Percentiles rank a stretch among this genome's conserved stretches.
These are phyloP conservation scores for Microdochium nivale DNA, from an alignment of 2,329 filamentous ascomycete species.

Conservation along the genomic window DNA sequence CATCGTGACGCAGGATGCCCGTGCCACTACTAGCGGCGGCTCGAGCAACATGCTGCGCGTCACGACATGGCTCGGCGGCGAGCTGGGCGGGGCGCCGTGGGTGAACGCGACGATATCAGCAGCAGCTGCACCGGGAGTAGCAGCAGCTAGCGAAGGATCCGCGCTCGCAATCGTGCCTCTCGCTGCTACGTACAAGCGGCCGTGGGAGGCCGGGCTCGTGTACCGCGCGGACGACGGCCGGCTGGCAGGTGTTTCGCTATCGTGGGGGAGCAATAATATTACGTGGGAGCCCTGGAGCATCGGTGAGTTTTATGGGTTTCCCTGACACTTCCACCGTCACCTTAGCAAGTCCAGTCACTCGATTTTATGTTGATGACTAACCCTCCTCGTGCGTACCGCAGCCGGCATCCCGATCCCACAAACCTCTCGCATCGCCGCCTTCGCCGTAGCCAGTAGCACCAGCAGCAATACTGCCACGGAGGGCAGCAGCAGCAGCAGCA, in stretches of 20 bases:
- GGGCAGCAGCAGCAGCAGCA: background rate
- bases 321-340: background rate
- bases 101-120: background rate
- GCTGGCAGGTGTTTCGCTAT: background rate
- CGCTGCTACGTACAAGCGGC: background rate
- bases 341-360: background rate
- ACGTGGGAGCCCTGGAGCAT: background rate
- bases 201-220: background rate
- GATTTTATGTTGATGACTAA: background rate
- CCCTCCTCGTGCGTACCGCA: background rate
- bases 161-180: background rate
- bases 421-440: background rate
- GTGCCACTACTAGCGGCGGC: too few species aligned
- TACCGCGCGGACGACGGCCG: background rate
- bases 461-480: background rate
- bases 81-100: background rate
- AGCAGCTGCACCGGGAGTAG: background rate
- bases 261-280: background rate
- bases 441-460: background rate
- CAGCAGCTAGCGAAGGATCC: background rate
- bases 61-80: background rate
- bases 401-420: background rate
- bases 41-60: background rate
- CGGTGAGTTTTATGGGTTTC: background rate
- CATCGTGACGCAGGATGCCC: background rate